Percentiles rank a stretch among this genome's conserved stretches.
phyloP scores from a whole-genome alignment of 2,329 filamentous ascomycete genomes.

The Orbilia ellipsospora region DNA sequence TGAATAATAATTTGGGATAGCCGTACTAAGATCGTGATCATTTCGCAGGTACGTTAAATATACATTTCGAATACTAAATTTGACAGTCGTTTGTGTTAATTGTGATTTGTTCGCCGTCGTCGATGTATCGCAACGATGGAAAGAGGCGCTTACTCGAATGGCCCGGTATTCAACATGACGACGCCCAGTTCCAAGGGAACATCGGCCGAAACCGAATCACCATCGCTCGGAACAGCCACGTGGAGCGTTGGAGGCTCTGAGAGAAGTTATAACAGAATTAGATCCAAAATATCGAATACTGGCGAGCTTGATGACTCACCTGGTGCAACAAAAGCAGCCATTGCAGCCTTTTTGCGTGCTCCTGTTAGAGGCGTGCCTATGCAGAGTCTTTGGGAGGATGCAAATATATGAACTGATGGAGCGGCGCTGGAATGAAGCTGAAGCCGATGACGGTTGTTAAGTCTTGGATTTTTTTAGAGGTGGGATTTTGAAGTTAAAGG shows the following conservation, averaged over 20 bases:
- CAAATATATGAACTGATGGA: not conserved
- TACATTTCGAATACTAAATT: constrained; percentile 33
- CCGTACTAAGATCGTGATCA: constrained; percentile 46
- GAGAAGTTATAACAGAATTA: not conserved
- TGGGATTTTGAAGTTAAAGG: no score
- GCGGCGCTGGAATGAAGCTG: not conserved
- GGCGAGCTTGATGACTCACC: constrained; percentile 21
- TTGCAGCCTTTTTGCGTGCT: constrained; percentile 12
- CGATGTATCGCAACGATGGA: not conserved
- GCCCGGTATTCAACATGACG: constrained; percentile 32
- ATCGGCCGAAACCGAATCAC: not conserved
- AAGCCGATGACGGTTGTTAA: not conserved
- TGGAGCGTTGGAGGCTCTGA: constrained; percentile 32
- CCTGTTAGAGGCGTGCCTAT: not conserved
- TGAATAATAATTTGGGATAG: not conserved
- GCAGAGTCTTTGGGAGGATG: not conserved
- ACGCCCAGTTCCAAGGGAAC: constrained; percentile 18
- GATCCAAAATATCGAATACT: not conserved
- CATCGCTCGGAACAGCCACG: constrained; percentile 14
- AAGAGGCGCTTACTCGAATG: constrained; percentile 37
- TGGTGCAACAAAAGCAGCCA: constrained; percentile 22
- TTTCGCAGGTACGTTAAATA: constrained; percentile 43
- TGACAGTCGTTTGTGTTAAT: not conserved
- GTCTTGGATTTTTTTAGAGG: not conserved
- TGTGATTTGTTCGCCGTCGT: not conserved